phyloP scores from a whole-genome alignment of 2,329 filamentous ascomycete species.

The Aspergillus latus region DNA sequence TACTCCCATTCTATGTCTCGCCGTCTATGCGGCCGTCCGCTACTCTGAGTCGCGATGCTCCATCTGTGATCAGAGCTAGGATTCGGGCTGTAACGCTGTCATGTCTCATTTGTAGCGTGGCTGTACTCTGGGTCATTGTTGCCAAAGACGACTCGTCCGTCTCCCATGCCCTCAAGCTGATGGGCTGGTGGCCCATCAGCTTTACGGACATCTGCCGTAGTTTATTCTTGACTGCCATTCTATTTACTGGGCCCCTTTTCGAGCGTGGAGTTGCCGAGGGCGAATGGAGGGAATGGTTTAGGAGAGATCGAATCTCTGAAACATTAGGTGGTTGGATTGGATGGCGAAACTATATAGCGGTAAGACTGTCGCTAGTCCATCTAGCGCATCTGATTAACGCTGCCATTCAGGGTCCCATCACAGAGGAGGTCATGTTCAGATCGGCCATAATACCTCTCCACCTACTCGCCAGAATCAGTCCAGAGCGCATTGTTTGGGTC shows the following conservation, averaged over 20 bases:
- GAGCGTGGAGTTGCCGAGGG: constrained; percentile 73
- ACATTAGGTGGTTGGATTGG: constrained; percentile 72
- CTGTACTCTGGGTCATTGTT: constrained; percentile 67
- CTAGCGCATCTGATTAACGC: constrained; percentile 18
- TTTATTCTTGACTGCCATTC: constrained; percentile 68
- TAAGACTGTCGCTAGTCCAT: constrained; percentile 47
- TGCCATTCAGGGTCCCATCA: constrained; percentile 68
- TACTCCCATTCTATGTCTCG: constrained; percentile 86
- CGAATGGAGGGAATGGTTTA: constrained; percentile 65
- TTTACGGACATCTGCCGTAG: constrained; percentile 62
- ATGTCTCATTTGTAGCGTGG: constrained; percentile 65
- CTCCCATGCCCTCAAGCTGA: constrained; percentile 61
- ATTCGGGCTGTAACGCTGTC: constrained; percentile 77
- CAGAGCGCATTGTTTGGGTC: constrained; percentile 67
- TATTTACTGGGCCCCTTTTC: constrained; percentile 84
- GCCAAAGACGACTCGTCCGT: constrained; percentile 52
- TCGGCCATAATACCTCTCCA: constrained; percentile 81
- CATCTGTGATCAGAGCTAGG: constrained; percentile 82
- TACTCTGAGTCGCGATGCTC: constrained; percentile 78
- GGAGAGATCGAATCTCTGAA: constrained; percentile 56
- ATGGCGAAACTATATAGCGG: constrained; percentile 84
- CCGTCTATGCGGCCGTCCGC: constrained; percentile 75
- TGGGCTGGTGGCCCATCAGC: constrained; percentile 80
- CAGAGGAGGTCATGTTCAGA: constrained; percentile 92
- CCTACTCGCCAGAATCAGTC: constrained; percentile 64